A percentile compares a stretch with the other conserved stretches of the same genome.
Conservation (phyloP, 23 red algal genomes). For the Chondrus crispus region DNA sequence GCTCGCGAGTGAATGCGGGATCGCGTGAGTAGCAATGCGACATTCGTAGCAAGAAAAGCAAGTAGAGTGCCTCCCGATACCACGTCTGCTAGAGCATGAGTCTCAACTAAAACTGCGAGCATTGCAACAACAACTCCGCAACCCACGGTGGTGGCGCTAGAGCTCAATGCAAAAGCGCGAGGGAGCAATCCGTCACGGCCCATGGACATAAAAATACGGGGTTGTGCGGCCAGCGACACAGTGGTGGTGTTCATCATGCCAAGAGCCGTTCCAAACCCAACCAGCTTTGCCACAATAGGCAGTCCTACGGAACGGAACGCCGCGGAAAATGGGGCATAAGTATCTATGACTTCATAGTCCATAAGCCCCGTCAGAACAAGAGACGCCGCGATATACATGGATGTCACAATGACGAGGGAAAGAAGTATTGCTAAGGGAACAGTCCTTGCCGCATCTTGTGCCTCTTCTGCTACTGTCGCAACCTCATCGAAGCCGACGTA, state of each 20-base stretch:
- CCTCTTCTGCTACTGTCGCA: conserved; percentile 84
- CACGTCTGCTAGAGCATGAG: conserved; percentile 70
- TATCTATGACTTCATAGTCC: conserved; percentile 45
- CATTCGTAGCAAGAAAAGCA: conserved; percentile 73
- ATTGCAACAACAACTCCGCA: conserved; percentile 76
- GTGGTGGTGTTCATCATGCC: conserved; percentile 88
- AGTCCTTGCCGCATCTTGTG: conserved; percentile 50
- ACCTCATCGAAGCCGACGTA: conserved; percentile 95
- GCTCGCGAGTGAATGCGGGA: conserved; percentile 40
- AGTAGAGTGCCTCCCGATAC: conserved; percentile 84
- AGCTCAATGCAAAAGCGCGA: conserved; percentile 35
- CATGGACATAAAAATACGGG: conserved; percentile 88
- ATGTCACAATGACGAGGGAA: conserved; percentile 55
- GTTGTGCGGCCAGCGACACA: conserved; percentile 78
- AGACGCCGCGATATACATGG: conserved; percentile 63
- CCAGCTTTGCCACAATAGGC: conserved; percentile 38
- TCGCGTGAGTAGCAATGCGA: conserved; percentile 64
- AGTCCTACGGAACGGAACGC: conserved; percentile 59
- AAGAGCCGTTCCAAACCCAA: conserved; percentile 67
- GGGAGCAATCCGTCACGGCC: conserved; percentile 80
- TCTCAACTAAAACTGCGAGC: conserved; percentile 52
- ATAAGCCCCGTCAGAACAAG: conserved; percentile 74
- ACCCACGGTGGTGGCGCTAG: conserved; percentile 55
- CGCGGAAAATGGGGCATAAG: conserved; percentile 72
- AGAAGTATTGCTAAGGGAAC: conserved; percentile 84